These are phyloP conservation scores for Aspergillus nidulans DNA, from an alignment of 495 filamentous ascomycete species.

Conservation along the genomic window DNA sequence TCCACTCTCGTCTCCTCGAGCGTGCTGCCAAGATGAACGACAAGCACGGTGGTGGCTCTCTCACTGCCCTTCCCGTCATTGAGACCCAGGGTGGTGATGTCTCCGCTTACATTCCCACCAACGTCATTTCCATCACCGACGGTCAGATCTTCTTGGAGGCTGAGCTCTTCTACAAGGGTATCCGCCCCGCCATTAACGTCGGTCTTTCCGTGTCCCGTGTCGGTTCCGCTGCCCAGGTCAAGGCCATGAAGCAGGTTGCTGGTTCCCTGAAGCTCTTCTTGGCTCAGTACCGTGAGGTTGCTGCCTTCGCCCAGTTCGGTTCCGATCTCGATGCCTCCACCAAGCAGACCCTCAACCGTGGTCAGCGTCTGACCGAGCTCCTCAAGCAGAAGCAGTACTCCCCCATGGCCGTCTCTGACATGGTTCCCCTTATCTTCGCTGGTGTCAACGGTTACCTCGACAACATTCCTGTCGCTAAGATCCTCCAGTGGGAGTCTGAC, in stretches of 20 bases:
- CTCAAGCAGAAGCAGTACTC: conserved; percentile 99
- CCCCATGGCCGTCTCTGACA: conserved; percentile 98
- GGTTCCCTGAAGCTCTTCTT: conserved; percentile 99
- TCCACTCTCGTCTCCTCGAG: conserved; percentile 98
- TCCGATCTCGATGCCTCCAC: conserved; percentile 98
- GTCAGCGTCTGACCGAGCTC: conserved; percentile 98
- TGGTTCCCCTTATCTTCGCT: conserved; percentile 98
- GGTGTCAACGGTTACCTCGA: conserved; percentile 98
- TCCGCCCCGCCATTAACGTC: conserved; percentile 99
- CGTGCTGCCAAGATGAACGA: conserved; percentile 99
- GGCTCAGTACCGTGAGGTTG: conserved; percentile 99
- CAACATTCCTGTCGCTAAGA: conserved; percentile 76
- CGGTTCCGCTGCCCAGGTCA: conserved; percentile 98
- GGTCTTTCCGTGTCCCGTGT: conserved; percentile 99
- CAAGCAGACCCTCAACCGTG: conserved; percentile 97
- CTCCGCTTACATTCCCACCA: conserved; percentile 99
- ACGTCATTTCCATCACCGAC: conserved; percentile 99
- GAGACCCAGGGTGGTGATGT: conserved; percentile 99
- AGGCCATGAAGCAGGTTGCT: conserved; percentile 99
- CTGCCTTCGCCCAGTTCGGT: conserved; percentile 99
- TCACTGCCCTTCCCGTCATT: conserved; percentile 97
- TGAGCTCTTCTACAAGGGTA: conserved; percentile 99
- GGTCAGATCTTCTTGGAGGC: conserved; percentile 99
- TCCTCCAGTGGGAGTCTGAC: conserved; percentile 88
- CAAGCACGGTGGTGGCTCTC: conserved; percentile 90